These are phyloP conservation scores for Agaricus sinodeliciosus DNA, from an alignment of 768 basidiomycete species.

Conservation along the genomic window DNA sequence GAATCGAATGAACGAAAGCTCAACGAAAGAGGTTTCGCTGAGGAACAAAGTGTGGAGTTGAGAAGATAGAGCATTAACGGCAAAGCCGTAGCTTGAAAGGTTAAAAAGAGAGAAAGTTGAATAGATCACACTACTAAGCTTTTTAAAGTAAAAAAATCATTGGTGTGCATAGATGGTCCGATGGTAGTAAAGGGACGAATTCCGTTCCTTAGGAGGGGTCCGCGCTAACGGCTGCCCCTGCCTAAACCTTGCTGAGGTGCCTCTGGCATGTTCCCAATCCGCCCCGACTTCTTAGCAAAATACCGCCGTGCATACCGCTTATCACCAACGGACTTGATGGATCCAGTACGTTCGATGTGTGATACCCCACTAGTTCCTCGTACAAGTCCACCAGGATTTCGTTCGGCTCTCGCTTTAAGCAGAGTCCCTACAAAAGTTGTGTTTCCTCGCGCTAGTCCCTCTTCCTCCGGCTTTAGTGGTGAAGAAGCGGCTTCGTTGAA, in stretches of 20 bases:
- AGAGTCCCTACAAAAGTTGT: conserved; percentile 8
- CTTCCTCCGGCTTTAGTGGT: not conserved
- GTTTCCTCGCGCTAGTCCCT: not conserved
- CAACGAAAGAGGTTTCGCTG: no score
- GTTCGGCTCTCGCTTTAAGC: conserved; percentile 8
- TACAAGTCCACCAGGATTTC: conserved; percentile 8
- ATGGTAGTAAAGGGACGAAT: not conserved
- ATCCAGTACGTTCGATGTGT: conserved; percentile 8
- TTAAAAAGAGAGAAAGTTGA: no score
- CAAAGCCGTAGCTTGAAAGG: not conserved
- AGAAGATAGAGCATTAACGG: not conserved
- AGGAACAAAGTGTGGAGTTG: no score
- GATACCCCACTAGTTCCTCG: conserved; percentile 4
- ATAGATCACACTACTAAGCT: no score
- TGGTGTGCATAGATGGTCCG: not conserved
- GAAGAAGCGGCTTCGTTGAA: no score
- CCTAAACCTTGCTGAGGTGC: not conserved
- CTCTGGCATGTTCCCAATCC: not conserved
- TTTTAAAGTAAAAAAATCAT: no score
- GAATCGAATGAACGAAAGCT: no score
- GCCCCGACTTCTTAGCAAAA: not conserved
- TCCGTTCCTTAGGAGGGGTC: not conserved
- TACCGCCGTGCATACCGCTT: conserved; percentile 1
- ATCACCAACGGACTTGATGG: conserved; percentile 7
- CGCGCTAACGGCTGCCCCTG: not conserved